Evolutionary conservation across 2,329 filamentous ascomycete genomes (phyloP).

Genomic region (Paracamarosporium sp.): DNA sequence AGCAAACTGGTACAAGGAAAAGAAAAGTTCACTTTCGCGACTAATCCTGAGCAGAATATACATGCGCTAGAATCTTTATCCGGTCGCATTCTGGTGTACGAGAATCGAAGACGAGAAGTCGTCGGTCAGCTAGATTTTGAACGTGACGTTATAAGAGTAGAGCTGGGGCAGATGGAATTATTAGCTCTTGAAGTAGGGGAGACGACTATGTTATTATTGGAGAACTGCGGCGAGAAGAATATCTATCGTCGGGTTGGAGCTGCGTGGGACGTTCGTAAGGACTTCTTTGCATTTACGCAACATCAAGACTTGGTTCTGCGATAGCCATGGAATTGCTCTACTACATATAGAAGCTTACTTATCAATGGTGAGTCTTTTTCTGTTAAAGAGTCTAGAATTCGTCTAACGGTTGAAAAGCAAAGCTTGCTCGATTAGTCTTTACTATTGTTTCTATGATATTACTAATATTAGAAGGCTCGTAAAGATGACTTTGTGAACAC

Average conservation of each 20-base stretch:
- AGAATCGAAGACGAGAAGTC: constrained; percentile 13
- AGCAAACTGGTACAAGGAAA: constrained; percentile 8
- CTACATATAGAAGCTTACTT: too few species aligned
- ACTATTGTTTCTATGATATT: too few species aligned
- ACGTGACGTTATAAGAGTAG: constrained; percentile 5
- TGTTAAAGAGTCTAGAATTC: too few species aligned
- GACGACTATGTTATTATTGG: constrained; percentile 9
- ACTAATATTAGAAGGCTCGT: too few species aligned
- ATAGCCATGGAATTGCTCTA: too few species aligned
- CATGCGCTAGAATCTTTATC: constrained; percentile 6
- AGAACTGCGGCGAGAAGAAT: constrained; percentile 1
- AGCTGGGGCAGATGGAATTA: constrained; percentile 4
- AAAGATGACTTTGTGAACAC: too few species aligned
- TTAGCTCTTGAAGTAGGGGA: constrained; percentile 11
- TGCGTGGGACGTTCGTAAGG: constrained; percentile 15
- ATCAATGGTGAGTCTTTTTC: too few species aligned
- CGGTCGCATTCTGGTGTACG: constrained; percentile 13
- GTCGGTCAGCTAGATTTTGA: constrained; percentile 14
- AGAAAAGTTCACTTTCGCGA: constrained; percentile 13
- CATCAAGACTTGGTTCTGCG: background rate
- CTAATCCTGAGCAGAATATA: constrained; percentile 10
- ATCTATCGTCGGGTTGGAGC: constrained; percentile 9
- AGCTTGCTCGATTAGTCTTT: too few species aligned
- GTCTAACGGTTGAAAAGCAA: too few species aligned
- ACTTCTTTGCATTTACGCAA: background rate